Evolutionary conservation across 2,329 filamentous ascomycete genomes (phyloP).

Genomic region (Aspergillus phoenicis): DNA sequence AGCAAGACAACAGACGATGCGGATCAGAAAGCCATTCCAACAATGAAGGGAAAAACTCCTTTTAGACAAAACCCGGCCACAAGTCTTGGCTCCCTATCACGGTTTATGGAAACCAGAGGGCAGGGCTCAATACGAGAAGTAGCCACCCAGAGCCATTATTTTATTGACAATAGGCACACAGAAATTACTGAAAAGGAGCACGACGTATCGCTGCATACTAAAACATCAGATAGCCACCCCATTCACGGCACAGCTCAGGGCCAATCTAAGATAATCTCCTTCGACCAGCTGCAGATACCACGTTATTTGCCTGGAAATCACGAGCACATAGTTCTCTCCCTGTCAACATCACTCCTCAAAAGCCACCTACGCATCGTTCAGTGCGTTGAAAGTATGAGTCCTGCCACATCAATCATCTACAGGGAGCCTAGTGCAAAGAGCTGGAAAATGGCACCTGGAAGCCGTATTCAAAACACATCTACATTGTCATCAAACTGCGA

Average conservation of each 20-base stretch:
- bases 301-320: background rate
- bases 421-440: slow-evolving; percentile 24
- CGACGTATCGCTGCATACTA: background rate
- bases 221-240: background rate
- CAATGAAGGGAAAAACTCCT: background rate
- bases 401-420: slow-evolving; percentile 27
- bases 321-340: slow-evolving; percentile 30
- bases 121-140: background rate
- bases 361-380: slow-evolving; percentile 27
- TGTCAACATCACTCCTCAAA: slow-evolving; percentile 31
- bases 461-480: background rate
- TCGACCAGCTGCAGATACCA: slow-evolving; percentile 29
- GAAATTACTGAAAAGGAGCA: background rate
- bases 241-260: background rate
- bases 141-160: background rate
- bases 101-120: slow-evolving; percentile 1
- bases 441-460: background rate
- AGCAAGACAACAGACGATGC: background rate
- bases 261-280: background rate
- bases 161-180: background rate
- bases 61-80: background rate
- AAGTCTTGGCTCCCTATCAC: background rate
- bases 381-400: slow-evolving; percentile 20
- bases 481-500: background rate
- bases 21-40: background rate